These are phyloP conservation scores for Fragilaria crotonensis DNA, from an alignment of 108 stramenopile genomes.

Conservation along the genomic window DNA sequence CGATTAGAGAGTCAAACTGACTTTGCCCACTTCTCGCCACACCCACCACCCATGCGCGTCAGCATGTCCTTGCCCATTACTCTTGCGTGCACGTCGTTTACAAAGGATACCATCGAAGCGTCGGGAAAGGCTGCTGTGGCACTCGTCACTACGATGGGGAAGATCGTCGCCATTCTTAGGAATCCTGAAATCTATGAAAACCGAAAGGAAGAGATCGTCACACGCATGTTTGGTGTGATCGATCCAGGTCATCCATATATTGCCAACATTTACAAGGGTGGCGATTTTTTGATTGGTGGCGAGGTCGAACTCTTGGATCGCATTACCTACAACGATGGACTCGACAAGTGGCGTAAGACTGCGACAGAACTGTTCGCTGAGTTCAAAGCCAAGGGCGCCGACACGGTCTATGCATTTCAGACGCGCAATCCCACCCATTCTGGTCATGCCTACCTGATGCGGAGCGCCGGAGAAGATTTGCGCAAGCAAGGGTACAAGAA, in stretches of 20 bases:
- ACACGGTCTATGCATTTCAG: slow-evolving; percentile 98
- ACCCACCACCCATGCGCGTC: slow-evolving; percentile 74
- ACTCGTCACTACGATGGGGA: slow-evolving; percentile 90
- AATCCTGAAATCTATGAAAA: slow-evolving; percentile 93
- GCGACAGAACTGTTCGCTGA: slow-evolving; percentile 84
- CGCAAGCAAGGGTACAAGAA: slow-evolving; percentile 85
- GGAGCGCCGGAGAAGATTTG: slow-evolving; percentile 89
- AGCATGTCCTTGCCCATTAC: slow-evolving; percentile 95
- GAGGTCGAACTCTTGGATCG: slow-evolving; percentile 93
- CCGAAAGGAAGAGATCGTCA: slow-evolving; percentile 96
- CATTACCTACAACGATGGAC: slow-evolving; percentile 96
- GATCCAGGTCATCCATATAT: slow-evolving; percentile 97
- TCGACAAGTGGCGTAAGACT: slow-evolving; percentile 96
- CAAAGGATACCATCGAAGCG: slow-evolving; percentile 79
- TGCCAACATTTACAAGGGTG: slow-evolving; percentile 87
- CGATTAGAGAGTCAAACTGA: slow-evolving; percentile 73
- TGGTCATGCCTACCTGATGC: slow-evolving; percentile 98
- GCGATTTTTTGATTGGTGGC: slow-evolving; percentile 93
- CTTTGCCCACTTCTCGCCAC: slow-evolving; percentile 64
- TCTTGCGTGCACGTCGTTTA: slow-evolving; percentile 80
- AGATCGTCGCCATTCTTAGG: slow-evolving; percentile 87
- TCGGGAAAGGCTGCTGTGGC: slow-evolving; percentile 76
- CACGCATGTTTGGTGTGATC: slow-evolving; percentile 94
- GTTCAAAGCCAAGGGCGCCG: slow-evolving; percentile 91
- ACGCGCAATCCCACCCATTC: slow-evolving; percentile 98